A percentile compares a stretch with the other conserved stretches of the same genome.
These are phyloP conservation scores for Penicillium frequentans DNA, from an alignment of 2,329 filamentous ascomycete genomes.

Conservation along the genomic window DNA sequence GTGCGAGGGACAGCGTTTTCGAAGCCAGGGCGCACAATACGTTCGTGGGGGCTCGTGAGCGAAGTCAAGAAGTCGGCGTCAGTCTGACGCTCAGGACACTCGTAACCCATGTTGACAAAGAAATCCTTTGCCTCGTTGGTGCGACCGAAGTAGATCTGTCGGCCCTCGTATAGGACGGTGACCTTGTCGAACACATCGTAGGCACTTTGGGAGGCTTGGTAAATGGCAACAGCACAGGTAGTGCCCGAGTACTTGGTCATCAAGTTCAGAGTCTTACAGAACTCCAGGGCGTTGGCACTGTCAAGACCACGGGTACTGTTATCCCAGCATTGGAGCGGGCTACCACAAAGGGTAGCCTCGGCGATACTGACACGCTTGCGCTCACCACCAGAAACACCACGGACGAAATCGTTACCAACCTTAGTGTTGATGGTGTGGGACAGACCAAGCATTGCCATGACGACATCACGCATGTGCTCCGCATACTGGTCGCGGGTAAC, in stretches of 20 bases:
- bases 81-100: conserved; percentile 68
- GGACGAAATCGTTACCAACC: conserved; percentile 55
- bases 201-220: conserved; percentile 50
- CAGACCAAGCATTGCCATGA: conserved; percentile 56
- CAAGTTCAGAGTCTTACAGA: conserved; percentile 53
- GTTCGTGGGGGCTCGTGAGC: conserved; percentile 65
- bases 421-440: conserved; percentile 53
- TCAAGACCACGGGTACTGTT: conserved; percentile 52
- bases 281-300: conserved; percentile 58
- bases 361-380: conserved; percentile 62
- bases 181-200: conserved; percentile 70
- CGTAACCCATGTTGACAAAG: conserved; percentile 70
- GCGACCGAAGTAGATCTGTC: conserved; percentile 74
- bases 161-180: conserved; percentile 71
- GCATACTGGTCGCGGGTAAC: conserved; percentile 46
- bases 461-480: conserved; percentile 49
- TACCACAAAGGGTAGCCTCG: conserved; percentile 50
- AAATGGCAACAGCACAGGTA: conserved; percentile 58
- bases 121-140: conserved; percentile 61
- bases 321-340: conserved; percentile 48
- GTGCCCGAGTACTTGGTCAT: conserved; percentile 52
- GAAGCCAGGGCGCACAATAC: conserved; percentile 58
- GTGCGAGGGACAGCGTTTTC: conserved; percentile 66
- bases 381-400: conserved; percentile 61
- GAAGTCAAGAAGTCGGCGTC: conserved; percentile 71